Conservation (phyloP, 345 rosid species). For the Anastatica hierochuntica region DNA sequence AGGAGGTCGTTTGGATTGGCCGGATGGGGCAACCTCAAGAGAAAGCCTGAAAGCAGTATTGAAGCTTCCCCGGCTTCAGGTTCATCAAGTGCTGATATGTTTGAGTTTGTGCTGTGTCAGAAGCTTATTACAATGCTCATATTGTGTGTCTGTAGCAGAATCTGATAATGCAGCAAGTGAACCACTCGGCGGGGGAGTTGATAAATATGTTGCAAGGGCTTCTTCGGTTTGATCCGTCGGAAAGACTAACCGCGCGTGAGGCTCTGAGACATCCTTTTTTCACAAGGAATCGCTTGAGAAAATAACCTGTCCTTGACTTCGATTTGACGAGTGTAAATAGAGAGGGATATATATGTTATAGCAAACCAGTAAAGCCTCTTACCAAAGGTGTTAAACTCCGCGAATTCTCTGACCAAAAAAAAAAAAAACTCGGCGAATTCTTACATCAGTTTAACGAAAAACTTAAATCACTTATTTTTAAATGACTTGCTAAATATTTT, state of each 20-base stretch:
- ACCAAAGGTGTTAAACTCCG: background rate
- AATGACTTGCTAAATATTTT: no score
- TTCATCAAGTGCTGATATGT: constrained; percentile 11
- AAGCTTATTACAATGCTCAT: background rate
- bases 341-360: no score
- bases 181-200: constrained; percentile 83
- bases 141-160: constrained; percentile 34
- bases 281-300: constrained; percentile 38
- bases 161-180: constrained; percentile 74
- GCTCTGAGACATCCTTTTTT: constrained; percentile 79
- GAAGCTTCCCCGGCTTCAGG: constrained; percentile 81
- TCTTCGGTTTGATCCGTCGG: constrained; percentile 52
- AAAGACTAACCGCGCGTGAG: constrained; percentile 66
- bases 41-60: constrained; percentile 69
- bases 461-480: background rate
- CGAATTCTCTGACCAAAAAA: background rate
- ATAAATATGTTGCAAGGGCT: constrained; percentile 67
- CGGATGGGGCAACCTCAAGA: constrained; percentile 75
- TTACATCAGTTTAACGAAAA: background rate
- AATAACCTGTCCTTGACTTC: no score
- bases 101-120: background rate
- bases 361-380: background rate
- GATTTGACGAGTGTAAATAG: constrained; percentile 23
- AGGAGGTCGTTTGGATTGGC: constrained; percentile 85
- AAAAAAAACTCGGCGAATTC: no score